Conservation (phyloP, 2,329 filamentous ascomycete genomes). For the Trichophyton verrucosum region DNA sequence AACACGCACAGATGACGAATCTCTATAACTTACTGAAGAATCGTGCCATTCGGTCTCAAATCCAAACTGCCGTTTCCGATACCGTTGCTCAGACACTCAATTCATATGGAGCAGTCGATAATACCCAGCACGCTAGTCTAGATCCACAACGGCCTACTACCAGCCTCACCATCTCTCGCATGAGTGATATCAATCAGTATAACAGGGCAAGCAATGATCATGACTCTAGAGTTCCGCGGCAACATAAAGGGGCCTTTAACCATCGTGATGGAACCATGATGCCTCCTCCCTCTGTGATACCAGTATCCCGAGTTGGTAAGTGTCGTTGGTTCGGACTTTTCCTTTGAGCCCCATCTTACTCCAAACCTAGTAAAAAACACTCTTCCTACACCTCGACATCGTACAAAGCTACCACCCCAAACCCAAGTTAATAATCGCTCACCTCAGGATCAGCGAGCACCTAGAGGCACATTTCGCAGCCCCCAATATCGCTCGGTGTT, state of each 20-base stretch:
- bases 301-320: conserved; percentile 19
- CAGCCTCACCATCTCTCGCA: conserved; percentile 18
- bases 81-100: conserved; percentile 38
- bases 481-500: not conserved
- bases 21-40: conserved; percentile 46
- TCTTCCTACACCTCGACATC: conserved; percentile 11
- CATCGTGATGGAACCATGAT: conserved; percentile 18
- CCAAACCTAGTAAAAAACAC: conserved; percentile 8
- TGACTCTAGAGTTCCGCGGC: conserved; percentile 27
- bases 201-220: conserved; percentile 15
- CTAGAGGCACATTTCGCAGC: conserved; percentile 1
- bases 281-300: conserved; percentile 20
- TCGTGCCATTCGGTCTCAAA: conserved; percentile 41
- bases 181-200: conserved; percentile 15
- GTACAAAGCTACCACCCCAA: conserved; percentile 11
- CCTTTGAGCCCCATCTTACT: not conserved
- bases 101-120: conserved; percentile 19
- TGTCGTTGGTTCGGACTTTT: not conserved
- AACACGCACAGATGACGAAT: conserved; percentile 54
- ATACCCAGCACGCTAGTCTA: conserved; percentile 10
- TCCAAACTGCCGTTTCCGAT: conserved; percentile 44
- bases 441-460: not conserved
- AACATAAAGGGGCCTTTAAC: conserved; percentile 27
- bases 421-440: not conserved
- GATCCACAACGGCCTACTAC: conserved; percentile 12